Evolutionary conservation across 2,329 filamentous ascomycete species (phyloP).

Genomic region (Pseudodiploospora longispora): DNA sequence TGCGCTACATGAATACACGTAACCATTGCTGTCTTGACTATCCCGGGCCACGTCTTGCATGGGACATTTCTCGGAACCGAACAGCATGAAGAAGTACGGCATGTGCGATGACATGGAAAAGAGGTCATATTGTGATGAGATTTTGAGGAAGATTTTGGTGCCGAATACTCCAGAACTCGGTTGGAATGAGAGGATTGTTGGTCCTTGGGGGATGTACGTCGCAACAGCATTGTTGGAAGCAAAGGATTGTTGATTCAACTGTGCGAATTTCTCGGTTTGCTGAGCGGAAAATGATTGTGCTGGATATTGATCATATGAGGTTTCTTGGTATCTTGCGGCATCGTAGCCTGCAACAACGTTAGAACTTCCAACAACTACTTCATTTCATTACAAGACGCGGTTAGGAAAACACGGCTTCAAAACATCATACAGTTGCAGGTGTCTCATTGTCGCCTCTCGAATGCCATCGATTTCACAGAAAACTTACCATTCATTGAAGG

Average conservation of each 20-base stretch:
- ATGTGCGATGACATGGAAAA: constrained; percentile 45
- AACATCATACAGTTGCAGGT: too few relatives aligned
- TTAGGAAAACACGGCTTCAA: too few relatives aligned
- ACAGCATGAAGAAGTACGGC: constrained; percentile 58
- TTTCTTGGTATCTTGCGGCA: constrained; percentile 52
- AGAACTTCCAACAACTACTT: not conserved
- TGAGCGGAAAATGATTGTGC: constrained; percentile 38
- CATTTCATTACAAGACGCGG: too few relatives aligned
- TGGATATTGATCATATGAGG: constrained; percentile 45
- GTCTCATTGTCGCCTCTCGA: too few relatives aligned
- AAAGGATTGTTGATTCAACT: constrained; percentile 49
- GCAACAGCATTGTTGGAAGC: constrained; percentile 55
- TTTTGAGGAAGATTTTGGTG: constrained; percentile 63
- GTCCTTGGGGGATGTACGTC: constrained; percentile 54
- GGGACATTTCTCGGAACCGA: constrained; percentile 65
- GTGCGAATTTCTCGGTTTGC: constrained; percentile 41
- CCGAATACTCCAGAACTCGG: constrained; percentile 62
- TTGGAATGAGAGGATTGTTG: constrained; percentile 60
- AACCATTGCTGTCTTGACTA: constrained; percentile 49
- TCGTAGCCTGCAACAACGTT: constrained; percentile 41
- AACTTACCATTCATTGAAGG: constrained; percentile 75
- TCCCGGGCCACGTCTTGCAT: constrained; percentile 54
- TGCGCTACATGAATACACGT: constrained; percentile 63
- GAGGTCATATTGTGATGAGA: constrained; percentile 69
- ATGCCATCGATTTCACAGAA: not conserved